A percentile compares a stretch with the other conserved stretches of the same genome.
phyloP scores from a whole-genome alignment of 306 rosid genomes.

The Trifolium dubium region DNA sequence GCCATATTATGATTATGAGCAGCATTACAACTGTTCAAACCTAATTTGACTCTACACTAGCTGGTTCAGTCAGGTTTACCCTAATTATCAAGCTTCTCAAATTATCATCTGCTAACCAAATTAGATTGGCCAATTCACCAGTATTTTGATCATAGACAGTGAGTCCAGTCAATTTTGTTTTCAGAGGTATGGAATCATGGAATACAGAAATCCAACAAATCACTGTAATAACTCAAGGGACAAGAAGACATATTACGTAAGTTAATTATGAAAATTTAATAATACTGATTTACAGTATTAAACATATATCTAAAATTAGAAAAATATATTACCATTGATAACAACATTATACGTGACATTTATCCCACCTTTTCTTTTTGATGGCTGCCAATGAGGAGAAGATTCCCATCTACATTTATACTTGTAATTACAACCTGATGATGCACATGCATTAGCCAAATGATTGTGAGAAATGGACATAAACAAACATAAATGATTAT shows the following conservation, averaged over 20 bases:
- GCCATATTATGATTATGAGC: background rate
- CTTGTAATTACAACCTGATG: constrained; percentile 75
- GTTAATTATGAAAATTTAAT: constrained; percentile 8
- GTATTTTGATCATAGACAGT: background rate
- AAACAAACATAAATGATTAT: background rate
- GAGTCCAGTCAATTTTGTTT: background rate
- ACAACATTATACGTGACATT: constrained; percentile 41
- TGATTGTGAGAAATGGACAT: constrained; percentile 21
- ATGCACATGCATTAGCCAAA: constrained; percentile 23
- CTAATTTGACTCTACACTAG: constrained; percentile 13
- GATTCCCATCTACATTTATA: constrained; percentile 45
- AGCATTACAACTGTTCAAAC: constrained; percentile 8
- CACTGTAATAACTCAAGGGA: constrained; percentile 11
- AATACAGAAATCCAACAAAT: background rate
- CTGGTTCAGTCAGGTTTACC: background rate
- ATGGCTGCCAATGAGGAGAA: constrained; percentile 38
- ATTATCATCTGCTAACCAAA: constrained; percentile 6
- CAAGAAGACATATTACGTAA: background rate
- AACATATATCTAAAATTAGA: constrained; percentile 22
- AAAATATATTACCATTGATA: constrained; percentile 20
- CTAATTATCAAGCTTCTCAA: constrained; percentile 6
- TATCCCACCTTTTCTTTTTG: constrained; percentile 43
- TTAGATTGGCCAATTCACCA: constrained; percentile 1
- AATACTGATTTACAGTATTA: constrained; percentile 14
- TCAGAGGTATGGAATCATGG: background rate